Evolutionary conservation across 495 filamentous ascomycete genomes (phyloP), one percentile per base, ranked within the genome.

Genomic region (Poronia punctata): DNA sequence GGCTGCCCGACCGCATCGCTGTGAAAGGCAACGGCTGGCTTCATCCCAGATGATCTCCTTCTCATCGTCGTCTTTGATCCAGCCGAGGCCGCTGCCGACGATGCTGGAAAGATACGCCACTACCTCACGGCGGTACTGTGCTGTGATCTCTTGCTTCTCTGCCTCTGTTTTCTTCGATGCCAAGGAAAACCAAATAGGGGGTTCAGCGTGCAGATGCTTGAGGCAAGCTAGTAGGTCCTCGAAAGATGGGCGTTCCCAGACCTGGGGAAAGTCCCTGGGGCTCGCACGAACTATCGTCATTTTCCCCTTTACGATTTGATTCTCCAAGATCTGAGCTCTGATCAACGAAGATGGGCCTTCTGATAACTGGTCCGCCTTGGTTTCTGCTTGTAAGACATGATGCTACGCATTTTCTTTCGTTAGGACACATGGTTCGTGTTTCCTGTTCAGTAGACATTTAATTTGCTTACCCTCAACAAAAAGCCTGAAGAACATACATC

Each of bases 21-120:
- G 89, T 17, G 82, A 76, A 23, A 97, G 66, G 23, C 92, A 71
- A 38, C 72, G 74, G 45, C 83, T 83, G 4, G 90, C 87, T 30
- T 79, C 62, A 45, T 86, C 80, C 84, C 86, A 92, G 10, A 97
- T 65, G 7, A 67, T 61, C 53, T 95, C 90, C 38, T 73, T 74
- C 43, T 79, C 65, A 18, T 76, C 77, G 23, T 89, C 84, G 19
- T 76, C 72, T 3, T 76, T 58, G 7, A 97, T 68, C 90, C 92
- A 97, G 17, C 64, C 47, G 3, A 97, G 65, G 6, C 70, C 62
- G 49, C 77, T 90, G 17, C 81, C 72, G 51, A 96, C 78, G 52
- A 97, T 81, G 34, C 70, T 67, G 8, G 83, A 85, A 7, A 97
- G 67, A 55, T 92, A 95, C 1, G 58, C 17, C 56, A 68, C 45